Percentiles rank a stretch among this genome's conserved stretches.
Evolutionary conservation across 306 rosid genomes (phyloP).

Genomic region (Argentina anserina): DNA sequence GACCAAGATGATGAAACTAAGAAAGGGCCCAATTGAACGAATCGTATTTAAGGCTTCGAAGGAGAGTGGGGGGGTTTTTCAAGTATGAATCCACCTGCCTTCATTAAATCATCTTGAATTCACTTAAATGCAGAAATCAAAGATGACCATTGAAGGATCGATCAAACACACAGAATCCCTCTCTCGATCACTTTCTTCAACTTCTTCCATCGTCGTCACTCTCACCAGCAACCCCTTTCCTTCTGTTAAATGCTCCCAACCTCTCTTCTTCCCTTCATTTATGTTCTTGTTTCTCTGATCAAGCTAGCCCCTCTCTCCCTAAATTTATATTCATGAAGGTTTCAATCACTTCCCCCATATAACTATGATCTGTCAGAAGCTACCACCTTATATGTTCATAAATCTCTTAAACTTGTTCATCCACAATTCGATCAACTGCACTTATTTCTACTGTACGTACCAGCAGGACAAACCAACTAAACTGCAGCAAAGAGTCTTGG

Average conservation of each 20-base stretch:
- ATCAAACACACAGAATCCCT: not conserved
- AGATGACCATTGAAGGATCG: constrained; percentile 47
- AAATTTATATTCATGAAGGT: constrained; percentile 16
- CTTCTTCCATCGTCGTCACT: constrained; percentile 37
- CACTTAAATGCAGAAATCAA: constrained; percentile 80
- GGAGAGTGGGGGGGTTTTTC: constrained; percentile 34
- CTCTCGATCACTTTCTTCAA: constrained; percentile 35
- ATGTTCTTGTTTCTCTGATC: constrained; percentile 20
- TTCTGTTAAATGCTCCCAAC: constrained; percentile 66
- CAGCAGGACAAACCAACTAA: not conserved
- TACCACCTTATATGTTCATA: constrained; percentile 13
- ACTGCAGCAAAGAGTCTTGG: not conserved
- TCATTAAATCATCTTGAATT: constrained; percentile 78
- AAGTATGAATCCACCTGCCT: constrained; percentile 69
- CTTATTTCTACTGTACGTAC: not conserved
- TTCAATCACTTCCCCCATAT: constrained; percentile 20
- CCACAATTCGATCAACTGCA: not conserved
- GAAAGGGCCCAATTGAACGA: constrained; percentile 25
- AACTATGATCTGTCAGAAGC: constrained; percentile 16
- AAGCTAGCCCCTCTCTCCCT: constrained; percentile 24
- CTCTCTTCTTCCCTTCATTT: constrained; percentile 68
- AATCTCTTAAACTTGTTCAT: not conserved
- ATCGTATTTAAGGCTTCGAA: constrained; percentile 45
- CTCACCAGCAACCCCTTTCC: constrained; percentile 33
- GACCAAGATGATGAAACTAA: not conserved